Conservation (phyloP, 2,329 filamentous ascomycete species). For the Neodidymelliopsis sp. region DNA sequence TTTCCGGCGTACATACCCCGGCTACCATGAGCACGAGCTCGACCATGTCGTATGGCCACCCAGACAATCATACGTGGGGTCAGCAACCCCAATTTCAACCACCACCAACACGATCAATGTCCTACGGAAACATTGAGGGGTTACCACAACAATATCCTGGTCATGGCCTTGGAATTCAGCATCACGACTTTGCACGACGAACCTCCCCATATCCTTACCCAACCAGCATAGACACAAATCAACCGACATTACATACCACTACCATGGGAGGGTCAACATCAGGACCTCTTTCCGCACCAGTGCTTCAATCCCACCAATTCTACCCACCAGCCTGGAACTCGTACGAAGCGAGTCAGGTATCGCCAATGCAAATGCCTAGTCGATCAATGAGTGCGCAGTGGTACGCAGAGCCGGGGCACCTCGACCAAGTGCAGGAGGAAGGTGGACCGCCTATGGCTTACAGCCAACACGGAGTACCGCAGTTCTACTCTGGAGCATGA, state of each 20-base stretch:
- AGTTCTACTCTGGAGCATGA: constrained; percentile 41
- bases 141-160: constrained; percentile 43
- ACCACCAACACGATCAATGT: constrained; percentile 49
- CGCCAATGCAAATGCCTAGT: constrained; percentile 37
- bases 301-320: constrained; percentile 40
- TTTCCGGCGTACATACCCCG: constrained; percentile 45
- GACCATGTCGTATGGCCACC: constrained; percentile 46
- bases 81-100: constrained; percentile 39
- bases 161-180: constrained; percentile 41
- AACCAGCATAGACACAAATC: constrained; percentile 43
- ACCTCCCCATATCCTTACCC: constrained; percentile 47
- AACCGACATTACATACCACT: constrained; percentile 33
- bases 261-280: constrained; percentile 36
- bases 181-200: constrained; percentile 41
- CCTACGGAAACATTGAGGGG: constrained; percentile 50
- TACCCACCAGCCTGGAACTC: constrained; percentile 44
- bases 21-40: constrained; percentile 46
- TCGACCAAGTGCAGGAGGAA: constrained; percentile 49
- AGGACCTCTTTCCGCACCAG: constrained; percentile 46
- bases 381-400: constrained; percentile 48
- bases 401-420: constrained; percentile 41
- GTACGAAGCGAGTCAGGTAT: constrained; percentile 36
- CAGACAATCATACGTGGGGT: constrained; percentile 41
- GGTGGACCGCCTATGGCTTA: constrained; percentile 39
- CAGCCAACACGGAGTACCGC: constrained; percentile 34